Base-by-base conservation (phyloP, 2,329 filamentous ascomycete species). In the Penicillium sp. region DNA sequence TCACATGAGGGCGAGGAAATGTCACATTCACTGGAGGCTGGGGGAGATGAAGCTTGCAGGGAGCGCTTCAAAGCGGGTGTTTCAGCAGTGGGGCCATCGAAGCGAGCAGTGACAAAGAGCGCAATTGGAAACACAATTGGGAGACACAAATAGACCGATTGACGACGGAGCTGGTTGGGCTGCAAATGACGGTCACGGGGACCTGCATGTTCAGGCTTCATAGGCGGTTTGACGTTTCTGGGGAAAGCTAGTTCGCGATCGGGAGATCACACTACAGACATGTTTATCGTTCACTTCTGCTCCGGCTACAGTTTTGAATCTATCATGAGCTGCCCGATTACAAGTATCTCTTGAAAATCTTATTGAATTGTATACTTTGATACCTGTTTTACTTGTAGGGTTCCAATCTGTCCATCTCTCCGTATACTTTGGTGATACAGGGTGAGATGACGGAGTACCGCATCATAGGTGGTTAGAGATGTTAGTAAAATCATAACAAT, bases 51-150 rank as follows among this genome's bases (percentile, higher is more conserved):
- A 62, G 56, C 59, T 63, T 49, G 69, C 61, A 71, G 68, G 38
- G 67, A 67, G 54, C 71, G 71, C 53, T 78, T 78, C 77, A 58
- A 56, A 56, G 47, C 51, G 44, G 56, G 46, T 51, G 81, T 79
- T 55, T 79, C 80, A 63, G 74, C 70, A 29, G 81, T 79, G 62
- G 79, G 62, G 58, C 56, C 51, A 40, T 45, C 39, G 54, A 53
- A 53, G 58, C 61, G 57, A 57, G 43, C 52, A 61, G 63, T 39
- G 66, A 62, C 42, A 50, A 50, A 50, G 52, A 50, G 36, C 46
- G 46, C 24, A 54, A 13, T 40, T 47, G 38, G 46, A 31, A 39
- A 31, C 24, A 27, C 24, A 27, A 18, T 18, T 18, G 18, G 18
- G 18, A 18, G 24, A 27, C 24, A 5, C 24, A 27, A 47, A 47